Conservation (phyloP, 169 alveolate genomes). For the Cryptosporidium parvum region DNA sequence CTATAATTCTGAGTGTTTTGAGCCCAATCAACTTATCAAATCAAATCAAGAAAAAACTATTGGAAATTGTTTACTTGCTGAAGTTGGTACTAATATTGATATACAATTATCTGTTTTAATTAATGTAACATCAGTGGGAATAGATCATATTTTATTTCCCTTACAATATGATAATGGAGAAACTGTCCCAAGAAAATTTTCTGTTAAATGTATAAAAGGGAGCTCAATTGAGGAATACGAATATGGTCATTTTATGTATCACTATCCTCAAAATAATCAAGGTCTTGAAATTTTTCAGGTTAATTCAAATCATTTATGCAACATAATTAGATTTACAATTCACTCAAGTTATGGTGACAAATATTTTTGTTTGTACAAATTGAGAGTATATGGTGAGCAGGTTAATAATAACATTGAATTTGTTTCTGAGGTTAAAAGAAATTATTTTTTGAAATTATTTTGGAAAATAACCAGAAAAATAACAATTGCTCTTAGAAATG, state of each 20-base stretch:
- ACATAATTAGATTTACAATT: conserved; percentile 23
- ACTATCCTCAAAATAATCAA: conserved; percentile 45
- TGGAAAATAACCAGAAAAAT: background rate
- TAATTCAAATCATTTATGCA: conserved; percentile 14
- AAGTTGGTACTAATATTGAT: conserved; percentile 16
- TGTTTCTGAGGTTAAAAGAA: background rate
- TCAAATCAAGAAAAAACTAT: conserved; percentile 20
- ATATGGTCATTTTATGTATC: conserved; percentile 1
- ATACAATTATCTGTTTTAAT: conserved; percentile 28
- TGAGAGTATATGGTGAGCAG: conserved; percentile 44
- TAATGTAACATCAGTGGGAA: conserved; percentile 42
- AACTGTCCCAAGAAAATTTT: conserved; percentile 69
- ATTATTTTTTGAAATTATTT: background rate
- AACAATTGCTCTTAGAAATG: background rate
- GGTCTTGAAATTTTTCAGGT: conserved; percentile 29
- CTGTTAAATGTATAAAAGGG: conserved; percentile 13
- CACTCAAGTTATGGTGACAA: conserved; percentile 47
- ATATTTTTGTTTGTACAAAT: conserved; percentile 36
- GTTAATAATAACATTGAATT: background rate
- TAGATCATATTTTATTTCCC: conserved; percentile 49
- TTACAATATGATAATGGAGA: conserved; percentile 59
- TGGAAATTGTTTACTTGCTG: conserved; percentile 22
- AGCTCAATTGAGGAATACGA: background rate
- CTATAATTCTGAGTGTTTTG: conserved; percentile 39
- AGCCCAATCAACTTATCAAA: conserved; percentile 26